Evolutionary conservation across 257 asterid species (phyloP).

Genomic region (Solanum etuberosum): DNA sequence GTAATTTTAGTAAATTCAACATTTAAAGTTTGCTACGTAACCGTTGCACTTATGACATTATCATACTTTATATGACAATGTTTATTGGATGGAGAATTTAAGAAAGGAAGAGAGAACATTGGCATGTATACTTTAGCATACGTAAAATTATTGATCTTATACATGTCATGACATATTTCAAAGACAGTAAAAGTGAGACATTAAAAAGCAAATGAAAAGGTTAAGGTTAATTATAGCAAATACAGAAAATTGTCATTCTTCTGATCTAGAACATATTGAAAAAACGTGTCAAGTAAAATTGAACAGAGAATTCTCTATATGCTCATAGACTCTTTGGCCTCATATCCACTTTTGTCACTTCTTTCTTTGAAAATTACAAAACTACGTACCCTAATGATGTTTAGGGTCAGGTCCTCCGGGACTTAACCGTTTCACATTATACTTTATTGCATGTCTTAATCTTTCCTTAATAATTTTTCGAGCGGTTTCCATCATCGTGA

Average conservation of each 20-base stretch:
- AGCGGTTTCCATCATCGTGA: neutral
- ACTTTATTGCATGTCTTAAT: neutral
- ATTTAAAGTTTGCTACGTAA: neutral
- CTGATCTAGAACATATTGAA: neutral
- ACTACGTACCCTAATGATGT: neutral
- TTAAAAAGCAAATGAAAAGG: neutral
- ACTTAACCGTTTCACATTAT: neutral
- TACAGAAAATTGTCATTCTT: neutral
- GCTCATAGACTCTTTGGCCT: neutral
- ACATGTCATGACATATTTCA: neutral
- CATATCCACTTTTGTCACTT: neutral
- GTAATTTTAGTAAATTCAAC: neutral
- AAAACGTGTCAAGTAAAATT: neutral
- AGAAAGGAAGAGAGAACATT: neutral
- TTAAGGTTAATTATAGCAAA: neutral
- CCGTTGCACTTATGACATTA: neutral
- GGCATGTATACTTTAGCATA: neutral
- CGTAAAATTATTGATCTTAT: neutral
- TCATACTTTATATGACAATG: neutral
- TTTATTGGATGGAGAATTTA: neutral
- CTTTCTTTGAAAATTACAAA: neutral
- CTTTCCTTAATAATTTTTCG: neutral
- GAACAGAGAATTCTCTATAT: neutral
- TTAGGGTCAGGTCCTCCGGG: conserved; percentile 5
- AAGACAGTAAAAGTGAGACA: neutral